A percentile compares a stretch with the other conserved stretches of the same genome.
Evolutionary conservation across 2,329 filamentous ascomycete species (phyloP).

Genomic region (Sporothrix euskadiensis): DNA sequence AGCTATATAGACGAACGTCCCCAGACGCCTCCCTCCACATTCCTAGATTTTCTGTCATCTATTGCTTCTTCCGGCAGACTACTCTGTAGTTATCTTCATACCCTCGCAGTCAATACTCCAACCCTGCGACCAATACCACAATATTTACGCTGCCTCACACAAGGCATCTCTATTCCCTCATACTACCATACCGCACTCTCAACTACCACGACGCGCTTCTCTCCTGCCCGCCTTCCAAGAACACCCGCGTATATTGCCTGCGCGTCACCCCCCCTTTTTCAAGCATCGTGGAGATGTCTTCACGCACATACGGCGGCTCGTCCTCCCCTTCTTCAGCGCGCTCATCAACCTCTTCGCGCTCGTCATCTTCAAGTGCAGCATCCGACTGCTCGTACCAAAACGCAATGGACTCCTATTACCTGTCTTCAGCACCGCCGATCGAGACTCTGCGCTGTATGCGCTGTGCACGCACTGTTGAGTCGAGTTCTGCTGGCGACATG

Average conservation of each 20-base stretch:
- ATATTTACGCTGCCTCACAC: not conserved
- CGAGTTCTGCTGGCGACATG: slow-evolving; percentile 61
- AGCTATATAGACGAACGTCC: not conserved
- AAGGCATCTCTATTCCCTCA: too few relatives aligned
- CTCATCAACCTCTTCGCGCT: slow-evolving; percentile 40
- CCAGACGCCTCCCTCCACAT: not conserved
- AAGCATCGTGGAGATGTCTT: slow-evolving; percentile 36
- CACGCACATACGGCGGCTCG: slow-evolving; percentile 42
- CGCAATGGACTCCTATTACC: slow-evolving; percentile 53
- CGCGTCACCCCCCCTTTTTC: not conserved
- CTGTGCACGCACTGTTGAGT: slow-evolving; percentile 60
- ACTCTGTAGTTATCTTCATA: not conserved
- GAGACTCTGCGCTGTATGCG: slow-evolving; percentile 64
- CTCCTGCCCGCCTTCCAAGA: not conserved
- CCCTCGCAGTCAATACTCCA: not conserved
- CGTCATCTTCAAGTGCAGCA: slow-evolving; percentile 43
- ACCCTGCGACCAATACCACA: not conserved
- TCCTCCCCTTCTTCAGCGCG: slow-evolving; percentile 41
- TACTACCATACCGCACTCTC: not conserved
- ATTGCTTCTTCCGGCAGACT: not conserved
- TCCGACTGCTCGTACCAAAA: slow-evolving; percentile 40
- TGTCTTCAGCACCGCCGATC: slow-evolving; percentile 55
- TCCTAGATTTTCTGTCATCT: not conserved
- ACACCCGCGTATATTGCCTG: not conserved
- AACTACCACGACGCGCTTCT: not conserved